Percentiles rank a stretch among this genome's conserved stretches.
phyloP scores from a whole-genome alignment of 2,329 filamentous ascomycete species.

The Colletotrichum simmondsii region DNA sequence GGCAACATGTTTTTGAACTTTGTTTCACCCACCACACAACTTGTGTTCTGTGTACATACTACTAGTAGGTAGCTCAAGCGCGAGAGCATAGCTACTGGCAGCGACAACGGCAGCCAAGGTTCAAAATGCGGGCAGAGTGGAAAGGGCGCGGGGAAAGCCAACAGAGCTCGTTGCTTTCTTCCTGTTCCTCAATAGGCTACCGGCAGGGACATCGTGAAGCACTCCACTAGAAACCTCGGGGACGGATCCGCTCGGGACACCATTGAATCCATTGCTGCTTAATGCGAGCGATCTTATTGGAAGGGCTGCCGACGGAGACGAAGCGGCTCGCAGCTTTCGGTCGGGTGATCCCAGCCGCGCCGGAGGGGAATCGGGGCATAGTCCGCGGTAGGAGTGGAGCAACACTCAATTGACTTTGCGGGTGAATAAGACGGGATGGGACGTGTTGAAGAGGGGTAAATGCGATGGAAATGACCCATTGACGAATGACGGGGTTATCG shows the following conservation, averaged over 20 bases:
- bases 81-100: background rate
- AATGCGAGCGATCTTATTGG: slow-evolving; percentile 24
- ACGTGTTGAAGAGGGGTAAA: slow-evolving; percentile 2
- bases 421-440: background rate
- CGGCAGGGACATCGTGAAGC: background rate
- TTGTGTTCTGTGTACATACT: background rate
- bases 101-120: background rate
- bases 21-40: slow-evolving; percentile 1
- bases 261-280: slow-evolving; percentile 13
- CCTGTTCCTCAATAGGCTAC: background rate
- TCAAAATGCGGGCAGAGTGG: background rate
- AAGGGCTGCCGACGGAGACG: slow-evolving; percentile 1
- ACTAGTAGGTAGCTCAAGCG: background rate
- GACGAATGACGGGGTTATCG: background rate
- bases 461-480: background rate
- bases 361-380: slow-evolving; percentile 19
- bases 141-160: background rate
- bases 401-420: slow-evolving; percentile 11
- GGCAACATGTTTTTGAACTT: slow-evolving; percentile 23
- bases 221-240: slow-evolving; percentile 10
- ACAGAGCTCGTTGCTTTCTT: background rate
- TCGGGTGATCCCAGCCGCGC: slow-evolving; percentile 16
- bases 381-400: slow-evolving; percentile 22
- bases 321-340: slow-evolving; percentile 13
- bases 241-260: slow-evolving; percentile 25